Base-by-base conservation (phyloP, 768 basidiomycete species). In the Boletus sp. region DNA sequence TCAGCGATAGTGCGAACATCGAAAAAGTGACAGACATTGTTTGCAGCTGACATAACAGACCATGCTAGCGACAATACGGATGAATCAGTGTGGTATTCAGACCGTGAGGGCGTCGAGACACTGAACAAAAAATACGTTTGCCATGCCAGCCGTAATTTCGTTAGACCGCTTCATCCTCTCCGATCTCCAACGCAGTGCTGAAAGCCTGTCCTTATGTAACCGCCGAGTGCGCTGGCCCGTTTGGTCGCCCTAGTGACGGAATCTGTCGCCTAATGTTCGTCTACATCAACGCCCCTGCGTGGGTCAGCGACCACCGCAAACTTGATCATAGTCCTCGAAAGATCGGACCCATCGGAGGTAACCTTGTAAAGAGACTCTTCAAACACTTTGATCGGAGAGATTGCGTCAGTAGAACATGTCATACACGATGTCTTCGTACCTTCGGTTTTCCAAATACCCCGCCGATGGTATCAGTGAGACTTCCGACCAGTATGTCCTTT, bases 71-170 rank as follows among this genome's bases (percentile, higher is more conserved):
- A 44, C 5, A 33, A 52, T 42, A 56, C 14, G 50, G 54, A 29
- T 52, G 49, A 24, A 59, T 36, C 58, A 51, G n/a, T 12, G 24
- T 30, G 12, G 7, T 7, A n/a, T 11, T 57, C 32, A 53, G 50
- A 57, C 1, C 6, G 3, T 5, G n/a, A n/a, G 20, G 24, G 12
- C 8, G 29, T 35, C 18, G 17, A 11, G 10, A 36, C 7, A n/a
- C 6, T 20, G 17, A n/a, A 17, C 12, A n/a, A 3, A 14, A 17
- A 11, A 24, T 51, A 51, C 47, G 35, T 54, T 2, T 9, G 37
- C 41, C 2, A 54, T 18, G 15, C 4, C 17, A 17, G 57, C 7
- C 9, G 15, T 47, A 9, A 59, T 40, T 30, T 47, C 14, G 46
- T 55, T 48, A 3, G 55, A 36, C 20, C 24, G 30, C 6, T 5